Evolutionary conservation across 345 rosid genomes (phyloP).

Genomic region (Geranium brycei): DNA sequence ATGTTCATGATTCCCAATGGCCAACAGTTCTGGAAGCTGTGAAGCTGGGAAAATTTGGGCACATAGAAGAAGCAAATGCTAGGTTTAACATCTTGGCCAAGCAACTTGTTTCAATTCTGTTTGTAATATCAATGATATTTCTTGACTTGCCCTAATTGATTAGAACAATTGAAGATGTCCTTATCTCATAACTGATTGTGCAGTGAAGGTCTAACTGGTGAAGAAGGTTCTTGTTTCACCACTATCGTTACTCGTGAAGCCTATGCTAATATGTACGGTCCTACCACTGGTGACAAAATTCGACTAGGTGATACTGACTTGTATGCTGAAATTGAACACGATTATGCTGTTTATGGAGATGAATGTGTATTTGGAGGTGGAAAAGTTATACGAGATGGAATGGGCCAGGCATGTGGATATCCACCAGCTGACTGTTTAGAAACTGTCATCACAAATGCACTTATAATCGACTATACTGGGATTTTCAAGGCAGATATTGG

Average conservation of each 20-base stretch:
- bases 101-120: conserved; percentile 8
- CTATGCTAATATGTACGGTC: conserved; percentile 89
- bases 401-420: conserved; percentile 70
- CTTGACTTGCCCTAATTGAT: conserved; percentile 1
- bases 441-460: conserved; percentile 72
- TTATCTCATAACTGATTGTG: conserved; percentile 21
- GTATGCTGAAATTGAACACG: conserved; percentile 76
- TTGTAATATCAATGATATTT: conserved; percentile 3
- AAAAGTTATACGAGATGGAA: conserved; percentile 93
- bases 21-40: conserved; percentile 33
- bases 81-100: conserved; percentile 36
- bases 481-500: conserved; percentile 90
- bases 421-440: conserved; percentile 45
- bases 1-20: conserved; percentile 27
- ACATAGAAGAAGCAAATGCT: conserved; percentile 47
- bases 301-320: conserved; percentile 80
- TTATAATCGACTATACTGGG: conserved; percentile 74
- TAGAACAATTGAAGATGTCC: conserved; percentile 2
- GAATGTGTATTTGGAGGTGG: conserved; percentile 98
- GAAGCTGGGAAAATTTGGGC: conserved; percentile 27
- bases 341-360: conserved; percentile 73
- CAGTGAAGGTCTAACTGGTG: conserved; percentile 64
- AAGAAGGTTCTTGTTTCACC: conserved; percentile 42
- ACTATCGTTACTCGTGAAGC: conserved; percentile 41
- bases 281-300: conserved; percentile 82